Evolutionary conservation across 1,284 basidiomycete species (phyloP).

Genomic region (Ganoderma lucidum): DNA sequence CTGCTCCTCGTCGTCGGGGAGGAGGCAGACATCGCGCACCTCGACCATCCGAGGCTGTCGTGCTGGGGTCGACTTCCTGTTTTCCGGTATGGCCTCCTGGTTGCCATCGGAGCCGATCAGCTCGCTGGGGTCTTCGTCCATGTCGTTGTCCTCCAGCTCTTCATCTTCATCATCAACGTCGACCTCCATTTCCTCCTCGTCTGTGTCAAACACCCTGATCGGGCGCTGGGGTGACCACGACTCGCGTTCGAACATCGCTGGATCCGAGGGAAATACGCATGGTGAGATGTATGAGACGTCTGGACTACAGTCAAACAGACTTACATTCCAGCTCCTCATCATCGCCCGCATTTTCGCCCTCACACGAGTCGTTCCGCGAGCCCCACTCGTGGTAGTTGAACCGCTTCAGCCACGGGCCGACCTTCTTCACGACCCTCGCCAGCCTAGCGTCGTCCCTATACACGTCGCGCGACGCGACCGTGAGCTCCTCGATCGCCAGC

Average conservation of each 20-base stretch:
- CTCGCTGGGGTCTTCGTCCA: constrained; percentile 6
- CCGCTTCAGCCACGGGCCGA: constrained; percentile 20
- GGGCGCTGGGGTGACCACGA: neutral
- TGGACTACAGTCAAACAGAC: neutral
- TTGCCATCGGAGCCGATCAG: neutral
- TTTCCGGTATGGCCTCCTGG: neutral
- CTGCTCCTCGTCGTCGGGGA: constrained; percentile 15
- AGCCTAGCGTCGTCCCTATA: constrained; percentile 22
- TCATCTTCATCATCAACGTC: neutral
- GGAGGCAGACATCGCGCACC: neutral
- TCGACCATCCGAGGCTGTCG: constrained; percentile 3
- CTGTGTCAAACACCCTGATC: constrained; percentile 1
- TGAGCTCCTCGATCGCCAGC: constrained; percentile 18
- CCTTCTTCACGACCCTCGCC: constrained; percentile 18
- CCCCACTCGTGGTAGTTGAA: constrained; percentile 11
- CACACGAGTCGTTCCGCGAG: constrained; percentile 3
- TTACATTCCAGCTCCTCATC: neutral
- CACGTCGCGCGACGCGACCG: constrained; percentile 9
- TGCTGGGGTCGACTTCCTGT: neutral
- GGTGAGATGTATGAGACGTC: neutral
- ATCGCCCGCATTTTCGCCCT: constrained; percentile 2
- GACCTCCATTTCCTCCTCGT: constrained; percentile 2
- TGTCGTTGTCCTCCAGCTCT: neutral
- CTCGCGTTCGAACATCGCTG: neutral
- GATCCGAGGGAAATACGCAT: neutral